Evolutionary conservation across 2,329 filamentous ascomycete genomes (phyloP).

Genomic region (Trichoderma sp.): DNA sequence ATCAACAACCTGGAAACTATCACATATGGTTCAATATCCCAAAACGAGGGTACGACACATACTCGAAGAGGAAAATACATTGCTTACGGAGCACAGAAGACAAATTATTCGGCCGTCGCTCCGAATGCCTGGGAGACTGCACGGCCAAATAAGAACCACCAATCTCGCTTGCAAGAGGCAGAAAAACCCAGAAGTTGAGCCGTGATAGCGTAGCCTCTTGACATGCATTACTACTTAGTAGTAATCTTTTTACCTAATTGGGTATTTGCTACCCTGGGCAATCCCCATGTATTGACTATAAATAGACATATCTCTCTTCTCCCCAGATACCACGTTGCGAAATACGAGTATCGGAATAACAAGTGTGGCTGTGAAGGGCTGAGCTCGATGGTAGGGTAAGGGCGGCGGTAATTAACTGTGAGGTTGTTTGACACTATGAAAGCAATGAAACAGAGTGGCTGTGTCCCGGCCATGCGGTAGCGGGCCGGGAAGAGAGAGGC

Average conservation of each 20-base stretch:
- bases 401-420: not conserved
- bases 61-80: not conserved
- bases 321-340: not conserved
- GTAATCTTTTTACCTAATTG: not conserved
- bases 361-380: not conserved
- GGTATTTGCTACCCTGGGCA: not conserved
- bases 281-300: not conserved
- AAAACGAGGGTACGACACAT: not conserved
- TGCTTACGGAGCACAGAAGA: not conserved
- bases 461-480: not conserved
- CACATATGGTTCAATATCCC: not conserved
- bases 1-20: not conserved
- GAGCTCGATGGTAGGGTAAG: not conserved
- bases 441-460: not conserved
- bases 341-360: not conserved
- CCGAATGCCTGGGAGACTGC: too few species aligned
- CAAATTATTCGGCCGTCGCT: not conserved
- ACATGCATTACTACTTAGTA: not conserved
- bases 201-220: not conserved
- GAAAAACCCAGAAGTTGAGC: not conserved
- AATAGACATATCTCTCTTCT: not conserved
- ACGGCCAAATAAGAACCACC: not conserved
- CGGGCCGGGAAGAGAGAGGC: not conserved
- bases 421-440: not conserved
- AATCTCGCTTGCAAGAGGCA: not conserved